Evolutionary conservation across 805 yeast species (phyloP).

Genomic region (Myxozyma udenii): DNA sequence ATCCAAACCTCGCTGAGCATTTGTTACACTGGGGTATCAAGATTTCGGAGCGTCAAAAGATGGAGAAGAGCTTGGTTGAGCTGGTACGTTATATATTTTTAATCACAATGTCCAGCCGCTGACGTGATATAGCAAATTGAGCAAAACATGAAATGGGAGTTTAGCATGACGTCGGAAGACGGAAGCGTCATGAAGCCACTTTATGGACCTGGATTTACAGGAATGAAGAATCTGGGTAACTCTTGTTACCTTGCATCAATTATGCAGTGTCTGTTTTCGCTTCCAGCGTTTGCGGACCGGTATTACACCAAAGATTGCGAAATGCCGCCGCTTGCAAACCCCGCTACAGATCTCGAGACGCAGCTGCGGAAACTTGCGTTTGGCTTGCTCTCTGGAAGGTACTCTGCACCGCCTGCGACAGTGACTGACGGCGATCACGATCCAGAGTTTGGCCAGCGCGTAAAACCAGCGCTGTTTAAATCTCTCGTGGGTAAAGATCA

Average conservation of each 20-base stretch:
- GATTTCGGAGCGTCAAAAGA: constrained; percentile 52
- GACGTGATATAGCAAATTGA: constrained; percentile 57
- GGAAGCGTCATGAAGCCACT: constrained; percentile 66
- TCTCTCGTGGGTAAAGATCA: constrained; percentile 72
- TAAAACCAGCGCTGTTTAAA: constrained; percentile 75
- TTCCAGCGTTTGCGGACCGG: constrained; percentile 37
- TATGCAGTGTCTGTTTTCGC: constrained; percentile 62
- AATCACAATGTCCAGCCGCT: background rate
- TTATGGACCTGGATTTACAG: constrained; percentile 75
- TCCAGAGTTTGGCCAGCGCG: constrained; percentile 62
- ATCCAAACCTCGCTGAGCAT: constrained; percentile 52
- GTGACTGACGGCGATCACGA: constrained; percentile 26
- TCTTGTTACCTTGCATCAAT: constrained; percentile 87
- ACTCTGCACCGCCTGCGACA: constrained; percentile 51
- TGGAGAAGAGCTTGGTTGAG: constrained; percentile 86
- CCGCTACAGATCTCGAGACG: constrained; percentile 62
- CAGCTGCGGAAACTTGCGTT: constrained; percentile 78
- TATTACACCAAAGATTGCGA: constrained; percentile 30
- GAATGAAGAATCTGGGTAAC: constrained; percentile 86
- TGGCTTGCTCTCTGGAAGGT: constrained; percentile 73
- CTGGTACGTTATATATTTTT: constrained; percentile 37
- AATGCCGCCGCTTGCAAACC: constrained; percentile 42
- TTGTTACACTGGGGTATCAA: constrained; percentile 67
- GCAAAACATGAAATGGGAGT: constrained; percentile 92
- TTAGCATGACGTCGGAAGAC: constrained; percentile 66